These are phyloP conservation scores for Balakata baccata DNA, from an alignment of 345 rosid species.

Conservation along the genomic window DNA sequence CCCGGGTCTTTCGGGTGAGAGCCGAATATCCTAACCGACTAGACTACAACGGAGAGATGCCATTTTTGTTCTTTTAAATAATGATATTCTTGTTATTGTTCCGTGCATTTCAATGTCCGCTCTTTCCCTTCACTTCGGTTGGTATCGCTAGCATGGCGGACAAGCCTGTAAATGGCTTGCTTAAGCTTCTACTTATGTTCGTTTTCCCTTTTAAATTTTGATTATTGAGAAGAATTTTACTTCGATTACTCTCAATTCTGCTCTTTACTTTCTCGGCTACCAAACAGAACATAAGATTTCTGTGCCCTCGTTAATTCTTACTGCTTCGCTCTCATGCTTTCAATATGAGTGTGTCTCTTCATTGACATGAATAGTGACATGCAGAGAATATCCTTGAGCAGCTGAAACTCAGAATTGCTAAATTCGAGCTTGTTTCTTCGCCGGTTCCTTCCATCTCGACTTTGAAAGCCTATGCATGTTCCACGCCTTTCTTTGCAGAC, in stretches of 20 bases:
- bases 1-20: constrained; percentile 77
- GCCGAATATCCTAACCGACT: constrained; percentile 72
- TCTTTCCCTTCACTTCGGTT: background rate
- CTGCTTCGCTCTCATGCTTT: background rate
- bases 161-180: background rate
- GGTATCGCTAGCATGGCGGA: constrained; percentile 4
- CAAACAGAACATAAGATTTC: constrained; percentile 12
- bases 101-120: too few relatives aligned
- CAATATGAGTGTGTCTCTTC: background rate
- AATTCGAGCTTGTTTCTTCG: constrained; percentile 64
- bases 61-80: too few relatives aligned
- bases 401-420: constrained; percentile 57
- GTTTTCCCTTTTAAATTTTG: background rate
- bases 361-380: background rate
- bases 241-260: background rate
- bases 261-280: constrained; percentile 14
- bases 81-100: too few relatives aligned
- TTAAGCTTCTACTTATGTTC: background rate
- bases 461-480: constrained; percentile 22
- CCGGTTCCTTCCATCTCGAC: constrained; percentile 50
- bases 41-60: constrained; percentile 13
- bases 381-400: constrained; percentile 64
- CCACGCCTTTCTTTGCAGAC: constrained; percentile 29
- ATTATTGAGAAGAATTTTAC: background rate
- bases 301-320: background rate